These are phyloP conservation scores for Cenococcum geophilum DNA, from an alignment of 495 filamentous ascomycete species.

Conservation along the genomic window DNA sequence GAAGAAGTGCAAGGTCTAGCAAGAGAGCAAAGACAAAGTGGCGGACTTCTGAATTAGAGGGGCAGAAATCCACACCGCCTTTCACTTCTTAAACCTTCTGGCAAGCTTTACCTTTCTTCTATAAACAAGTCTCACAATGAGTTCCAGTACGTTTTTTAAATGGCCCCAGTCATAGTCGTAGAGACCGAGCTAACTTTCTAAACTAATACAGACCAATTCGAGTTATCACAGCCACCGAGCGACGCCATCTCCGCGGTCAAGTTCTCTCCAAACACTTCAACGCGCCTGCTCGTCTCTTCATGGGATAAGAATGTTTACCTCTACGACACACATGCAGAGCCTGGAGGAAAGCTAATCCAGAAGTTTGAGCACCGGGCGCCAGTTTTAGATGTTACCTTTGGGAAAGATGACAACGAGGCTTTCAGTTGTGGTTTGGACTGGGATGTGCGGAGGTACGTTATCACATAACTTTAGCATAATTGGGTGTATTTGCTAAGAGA, in stretches of 20 bases:
- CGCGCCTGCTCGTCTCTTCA: slow-evolving; percentile 76
- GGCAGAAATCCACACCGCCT: background rate
- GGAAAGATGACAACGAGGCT: slow-evolving; percentile 68
- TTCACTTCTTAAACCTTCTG: background rate
- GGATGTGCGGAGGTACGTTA: slow-evolving; percentile 64
- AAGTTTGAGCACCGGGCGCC: slow-evolving; percentile 80
- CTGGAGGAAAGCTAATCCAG: slow-evolving; percentile 55
- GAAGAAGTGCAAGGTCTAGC: background rate
- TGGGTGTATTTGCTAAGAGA: background rate
- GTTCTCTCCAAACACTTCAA: slow-evolving; percentile 68
- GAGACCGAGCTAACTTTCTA: slow-evolving; percentile 17
- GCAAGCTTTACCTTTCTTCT: background rate
- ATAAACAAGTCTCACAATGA: slow-evolving; percentile 8
- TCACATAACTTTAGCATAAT: background rate
- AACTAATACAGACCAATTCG: slow-evolving; percentile 47
- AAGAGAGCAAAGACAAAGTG: background rate
- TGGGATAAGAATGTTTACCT: slow-evolving; percentile 92
- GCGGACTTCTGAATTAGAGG: background rate
- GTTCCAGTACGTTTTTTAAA: slow-evolving; percentile 12
- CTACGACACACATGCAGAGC: slow-evolving; percentile 66
- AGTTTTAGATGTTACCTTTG: slow-evolving; percentile 87
- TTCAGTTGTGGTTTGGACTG: slow-evolving; percentile 81
- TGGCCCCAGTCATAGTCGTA: background rate
- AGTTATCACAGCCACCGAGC: slow-evolving; percentile 67
- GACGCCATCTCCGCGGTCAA: slow-evolving; percentile 83